Base-by-base conservation (phyloP, 2,329 filamentous ascomycete species). In the Rutstroemia sp. region DNA sequence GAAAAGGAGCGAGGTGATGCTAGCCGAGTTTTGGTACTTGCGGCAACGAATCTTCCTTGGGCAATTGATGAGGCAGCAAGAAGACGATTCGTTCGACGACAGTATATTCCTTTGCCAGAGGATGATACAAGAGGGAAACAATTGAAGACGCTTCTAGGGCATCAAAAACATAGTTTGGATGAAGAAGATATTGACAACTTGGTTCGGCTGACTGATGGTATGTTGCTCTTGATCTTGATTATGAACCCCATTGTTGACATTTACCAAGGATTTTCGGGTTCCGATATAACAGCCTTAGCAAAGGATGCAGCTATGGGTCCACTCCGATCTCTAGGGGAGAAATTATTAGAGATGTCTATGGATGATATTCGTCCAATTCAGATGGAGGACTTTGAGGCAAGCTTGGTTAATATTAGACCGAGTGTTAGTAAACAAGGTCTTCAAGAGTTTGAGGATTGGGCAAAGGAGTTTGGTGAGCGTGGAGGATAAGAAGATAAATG, bases 271-370 rank as follows among this genome's bases (percentile, higher is more conserved):
- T 99, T 96, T 73, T 96, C 91, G 8, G 94, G 94, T 46, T 96
- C 91, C 2, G 94, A 99, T 67, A 96, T 99, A 62, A 97, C 94
- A 21, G 92, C 94, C 1, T 77, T 99, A 8, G 94, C 94, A 7
- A 99, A 99, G 73, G 94, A 99, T 69, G 94, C 94, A 8, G 94
- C 94, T 2, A 99, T 99, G 94, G 92, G 94, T 0, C 94, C 94
- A 0, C 76, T 99, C 12, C 83, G 94, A 34, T 92, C 90, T 53
- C 76, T 97, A 2, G 94, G 94, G 25, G 94, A 97, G 70, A 89
- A 88, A 42, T 75, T 99, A 30, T 77, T 99, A 37, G 85, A 89
- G 62, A 97, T 95, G 78, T 88, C 87, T 0, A 95, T 94, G 81
- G 94, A 99, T 59, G 84, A 97, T 64, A 97, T 99, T 63, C 80